Percentiles rank a stretch among this genome's conserved stretches.
phyloP scores from a whole-genome alignment of 108 stramenopile species.

The Fragilaria radians region DNA sequence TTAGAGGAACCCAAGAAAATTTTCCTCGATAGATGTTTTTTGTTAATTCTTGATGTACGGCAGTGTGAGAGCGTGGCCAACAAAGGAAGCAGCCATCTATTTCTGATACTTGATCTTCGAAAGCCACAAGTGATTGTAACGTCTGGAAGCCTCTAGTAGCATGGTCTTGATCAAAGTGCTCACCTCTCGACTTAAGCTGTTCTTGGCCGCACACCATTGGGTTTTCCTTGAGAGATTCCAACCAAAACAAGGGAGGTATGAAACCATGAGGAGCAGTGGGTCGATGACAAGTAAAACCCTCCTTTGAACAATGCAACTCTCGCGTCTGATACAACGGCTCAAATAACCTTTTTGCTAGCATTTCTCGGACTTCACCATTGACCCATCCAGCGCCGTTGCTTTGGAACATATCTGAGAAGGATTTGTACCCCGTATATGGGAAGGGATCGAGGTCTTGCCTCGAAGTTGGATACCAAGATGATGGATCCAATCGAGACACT shows the following conservation, averaged over 20 bases:
- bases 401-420: slow-evolving; percentile 34
- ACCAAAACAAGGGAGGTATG: background rate
- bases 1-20: slow-evolving; percentile 30
- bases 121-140: slow-evolving; percentile 35
- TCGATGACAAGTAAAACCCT: slow-evolving; percentile 55
- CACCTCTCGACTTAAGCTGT: slow-evolving; percentile 14
- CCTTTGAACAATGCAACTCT: slow-evolving; percentile 48
- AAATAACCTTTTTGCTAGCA: slow-evolving; percentile 50
- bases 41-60: slow-evolving; percentile 20
- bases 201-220: slow-evolving; percentile 11
- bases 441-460: slow-evolving; percentile 23
- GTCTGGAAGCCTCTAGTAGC: slow-evolving; percentile 21
- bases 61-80: slow-evolving; percentile 28
- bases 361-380: slow-evolving; percentile 35
- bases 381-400: slow-evolving; percentile 59
- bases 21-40: slow-evolving; percentile 33
- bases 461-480: slow-evolving; percentile 23
- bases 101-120: slow-evolving; percentile 36
- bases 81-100: slow-evolving; percentile 37
- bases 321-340: slow-evolving; percentile 46
- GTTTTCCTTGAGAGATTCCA: background rate
- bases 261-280: slow-evolving; percentile 5
- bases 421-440: slow-evolving; percentile 34
- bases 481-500: slow-evolving; percentile 26
- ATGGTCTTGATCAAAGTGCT: slow-evolving; percentile 33